A percentile compares a stretch with the other conserved stretches of the same genome.
These are phyloP conservation scores for Carex kokanica DNA, from an alignment of 176 grass and related monocot species.

Conservation along the genomic window DNA sequence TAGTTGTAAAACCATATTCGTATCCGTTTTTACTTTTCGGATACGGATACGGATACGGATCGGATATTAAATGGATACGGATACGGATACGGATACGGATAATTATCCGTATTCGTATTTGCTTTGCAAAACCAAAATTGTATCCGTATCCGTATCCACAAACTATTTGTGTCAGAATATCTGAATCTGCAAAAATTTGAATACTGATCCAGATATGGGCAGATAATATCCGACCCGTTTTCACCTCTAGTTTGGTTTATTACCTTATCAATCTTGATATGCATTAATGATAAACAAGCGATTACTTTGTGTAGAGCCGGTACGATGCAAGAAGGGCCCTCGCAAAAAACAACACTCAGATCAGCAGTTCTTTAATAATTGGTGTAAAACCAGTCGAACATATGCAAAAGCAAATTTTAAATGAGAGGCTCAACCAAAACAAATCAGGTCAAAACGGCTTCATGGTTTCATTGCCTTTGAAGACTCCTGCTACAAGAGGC, in stretches of 20 bases:
- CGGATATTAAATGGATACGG: too few relatives aligned
- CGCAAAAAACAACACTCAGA: conserved; percentile 68
- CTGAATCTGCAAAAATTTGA: too few relatives aligned
- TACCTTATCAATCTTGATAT: not conserved
- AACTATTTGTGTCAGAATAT: too few relatives aligned
- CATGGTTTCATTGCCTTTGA: conserved; percentile 58
- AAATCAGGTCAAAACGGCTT: conserved; percentile 50
- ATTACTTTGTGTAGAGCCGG: conserved; percentile 34
- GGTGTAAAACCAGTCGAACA: conserved; percentile 86
- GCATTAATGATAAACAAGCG: not conserved
- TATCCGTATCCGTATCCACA: too few relatives aligned
- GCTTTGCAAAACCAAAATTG: too few relatives aligned
- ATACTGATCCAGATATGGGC: too few relatives aligned
- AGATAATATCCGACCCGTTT: too few relatives aligned
- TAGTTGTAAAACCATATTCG: too few relatives aligned
- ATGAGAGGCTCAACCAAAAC: conserved; percentile 39
- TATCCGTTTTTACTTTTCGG: too few relatives aligned
- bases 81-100: too few relatives aligned
- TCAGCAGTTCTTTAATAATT: conserved; percentile 67
- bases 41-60: too few relatives aligned
- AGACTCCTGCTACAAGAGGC: conserved; percentile 32
- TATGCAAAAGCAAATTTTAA: conserved; percentile 50
- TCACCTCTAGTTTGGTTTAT: not conserved
- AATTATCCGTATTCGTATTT: too few relatives aligned
- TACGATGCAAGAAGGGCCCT: conserved; percentile 81